Evolutionary conservation across 2,329 filamentous ascomycete species (phyloP).

Genomic region (Neopestalotiopsis sp.): DNA sequence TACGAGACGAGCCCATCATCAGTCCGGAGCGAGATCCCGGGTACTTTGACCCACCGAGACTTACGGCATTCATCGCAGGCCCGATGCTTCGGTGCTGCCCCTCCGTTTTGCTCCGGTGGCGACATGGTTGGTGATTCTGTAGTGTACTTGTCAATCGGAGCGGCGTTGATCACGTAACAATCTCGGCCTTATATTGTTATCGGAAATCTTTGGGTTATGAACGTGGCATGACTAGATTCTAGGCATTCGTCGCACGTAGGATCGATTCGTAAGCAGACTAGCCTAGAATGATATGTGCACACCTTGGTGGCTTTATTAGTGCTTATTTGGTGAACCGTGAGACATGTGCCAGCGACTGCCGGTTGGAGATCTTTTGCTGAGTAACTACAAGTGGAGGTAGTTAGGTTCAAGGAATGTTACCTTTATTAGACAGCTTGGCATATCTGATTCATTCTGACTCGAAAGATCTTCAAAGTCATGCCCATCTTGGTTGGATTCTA

Average conservation of each 20-base stretch:
- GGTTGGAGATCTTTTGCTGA: too few species aligned
- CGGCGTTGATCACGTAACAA: background rate
- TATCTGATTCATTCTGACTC: too few species aligned
- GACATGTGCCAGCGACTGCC: background rate
- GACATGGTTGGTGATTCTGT: background rate
- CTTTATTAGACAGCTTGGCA: too few species aligned
- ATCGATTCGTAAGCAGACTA: conserved; percentile 14
- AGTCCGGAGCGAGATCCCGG: conserved; percentile 11
- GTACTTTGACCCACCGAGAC: conserved; percentile 25
- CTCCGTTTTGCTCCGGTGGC: conserved; percentile 17
- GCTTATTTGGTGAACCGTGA: background rate
- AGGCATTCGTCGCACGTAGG: conserved; percentile 10
- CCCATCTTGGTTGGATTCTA: too few species aligned
- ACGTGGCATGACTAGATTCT: background rate
- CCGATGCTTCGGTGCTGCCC: conserved; percentile 53
- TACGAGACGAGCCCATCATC: conserved; percentile 33
- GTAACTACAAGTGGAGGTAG: too few species aligned
- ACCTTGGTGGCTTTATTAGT: conserved; percentile 1
- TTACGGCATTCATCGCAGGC: conserved; percentile 73
- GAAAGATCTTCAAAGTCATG: too few species aligned
- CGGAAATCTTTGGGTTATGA: background rate
- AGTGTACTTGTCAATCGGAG: background rate
- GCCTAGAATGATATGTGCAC: conserved; percentile 3
- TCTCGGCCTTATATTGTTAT: background rate
- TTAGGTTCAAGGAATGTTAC: too few species aligned